Evolutionary conservation across 192 early-diverging fungal species (phyloP).

Genomic region (Chytriomyces hyalinus): DNA sequence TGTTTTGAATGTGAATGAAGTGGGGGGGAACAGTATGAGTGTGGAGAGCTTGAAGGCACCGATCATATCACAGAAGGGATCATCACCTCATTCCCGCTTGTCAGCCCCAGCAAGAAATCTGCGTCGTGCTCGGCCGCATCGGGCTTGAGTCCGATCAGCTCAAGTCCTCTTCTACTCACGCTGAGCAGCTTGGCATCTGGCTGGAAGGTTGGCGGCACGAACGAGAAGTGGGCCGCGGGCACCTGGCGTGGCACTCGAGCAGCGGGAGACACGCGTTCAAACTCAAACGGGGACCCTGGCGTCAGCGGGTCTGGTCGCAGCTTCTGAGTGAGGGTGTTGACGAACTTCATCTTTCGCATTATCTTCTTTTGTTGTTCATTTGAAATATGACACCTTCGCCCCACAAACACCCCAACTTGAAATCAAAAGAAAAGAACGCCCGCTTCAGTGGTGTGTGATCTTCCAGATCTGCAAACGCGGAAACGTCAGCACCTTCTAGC

Average conservation of each 20-base stretch:
- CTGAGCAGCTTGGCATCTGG: not conserved
- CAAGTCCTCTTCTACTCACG: not conserved
- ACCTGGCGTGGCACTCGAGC: not conserved
- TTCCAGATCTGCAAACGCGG: slow-evolving; percentile 7
- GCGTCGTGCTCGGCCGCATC: not conserved
- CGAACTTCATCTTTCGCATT: not conserved
- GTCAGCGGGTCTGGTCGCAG: not conserved
- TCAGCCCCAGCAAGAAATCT: not conserved
- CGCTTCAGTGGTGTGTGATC: slow-evolving; percentile 24
- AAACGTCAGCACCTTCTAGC: not conserved
- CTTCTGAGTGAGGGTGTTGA: not conserved
- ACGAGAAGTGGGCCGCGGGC: not conserved
- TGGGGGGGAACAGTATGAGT: no score
- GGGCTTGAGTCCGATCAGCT: not conserved
- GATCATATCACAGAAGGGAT: no score
- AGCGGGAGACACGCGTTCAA: not conserved
- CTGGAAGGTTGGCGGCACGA: not conserved
- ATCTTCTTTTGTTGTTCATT: not conserved
- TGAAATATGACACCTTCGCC: no score
- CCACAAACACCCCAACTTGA: no score
- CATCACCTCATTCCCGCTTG: not conserved
- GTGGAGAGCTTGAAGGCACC: no score
- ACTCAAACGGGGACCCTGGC: not conserved
- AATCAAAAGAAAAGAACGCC: not conserved
- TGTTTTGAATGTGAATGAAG: no score